Evolutionary conservation across 2,329 filamentous ascomycete genomes (phyloP).

Genomic region (Cercospora beticola): DNA sequence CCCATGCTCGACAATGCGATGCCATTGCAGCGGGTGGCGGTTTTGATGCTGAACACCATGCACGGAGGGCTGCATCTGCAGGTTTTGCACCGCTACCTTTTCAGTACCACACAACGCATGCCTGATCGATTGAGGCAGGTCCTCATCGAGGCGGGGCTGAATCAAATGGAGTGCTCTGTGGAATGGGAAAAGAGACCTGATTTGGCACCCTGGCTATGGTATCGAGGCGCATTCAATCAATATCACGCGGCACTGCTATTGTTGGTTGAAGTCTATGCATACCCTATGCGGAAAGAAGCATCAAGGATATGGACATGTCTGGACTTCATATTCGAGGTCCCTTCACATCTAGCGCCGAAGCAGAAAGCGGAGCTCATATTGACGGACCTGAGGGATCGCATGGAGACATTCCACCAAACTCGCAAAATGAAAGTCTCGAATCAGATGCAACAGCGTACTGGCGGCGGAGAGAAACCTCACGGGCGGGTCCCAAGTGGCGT

Average conservation of each 20-base stretch:
- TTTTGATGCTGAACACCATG: conserved; percentile 64
- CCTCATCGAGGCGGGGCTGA: conserved; percentile 60
- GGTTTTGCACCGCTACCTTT: conserved; percentile 67
- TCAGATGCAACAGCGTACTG: conserved; percentile 34
- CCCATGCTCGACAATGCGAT: conserved; percentile 59
- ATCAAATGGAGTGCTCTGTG: conserved; percentile 56
- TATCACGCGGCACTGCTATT: conserved; percentile 70
- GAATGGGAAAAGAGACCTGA: conserved; percentile 54
- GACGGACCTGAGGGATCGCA: conserved; percentile 61
- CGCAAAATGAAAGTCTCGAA: conserved; percentile 48
- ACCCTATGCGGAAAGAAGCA: conserved; percentile 58
- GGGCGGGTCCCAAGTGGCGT: not conserved
- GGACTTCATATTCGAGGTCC: conserved; percentile 69
- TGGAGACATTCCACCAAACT: conserved; percentile 59
- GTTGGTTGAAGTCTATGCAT: conserved; percentile 64
- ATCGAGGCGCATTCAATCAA: conserved; percentile 67
- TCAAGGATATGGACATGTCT: conserved; percentile 69
- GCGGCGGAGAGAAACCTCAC: not conserved
- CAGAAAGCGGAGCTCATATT: conserved; percentile 63
- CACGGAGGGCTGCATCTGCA: conserved; percentile 64
- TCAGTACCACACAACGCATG: conserved; percentile 49
- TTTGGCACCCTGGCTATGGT: conserved; percentile 66
- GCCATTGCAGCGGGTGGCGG: conserved; percentile 63
- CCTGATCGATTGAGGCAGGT: conserved; percentile 64
- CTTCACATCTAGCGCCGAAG: conserved; percentile 51